These are phyloP conservation scores for Smallanthus sonchifolius DNA, from an alignment of 129 eudicot species.

Conservation along the genomic window DNA sequence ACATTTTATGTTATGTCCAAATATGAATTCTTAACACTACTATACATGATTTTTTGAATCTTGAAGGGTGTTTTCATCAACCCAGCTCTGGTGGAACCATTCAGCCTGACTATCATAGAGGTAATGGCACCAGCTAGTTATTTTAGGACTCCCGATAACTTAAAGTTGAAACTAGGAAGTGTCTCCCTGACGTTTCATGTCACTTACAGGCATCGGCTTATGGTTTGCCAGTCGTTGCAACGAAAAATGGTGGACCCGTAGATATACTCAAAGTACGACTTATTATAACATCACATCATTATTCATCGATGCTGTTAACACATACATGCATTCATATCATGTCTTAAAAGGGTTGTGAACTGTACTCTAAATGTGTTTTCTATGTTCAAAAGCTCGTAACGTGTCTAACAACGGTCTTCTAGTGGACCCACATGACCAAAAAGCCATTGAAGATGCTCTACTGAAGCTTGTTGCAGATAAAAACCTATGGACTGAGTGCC, in stretches of 20 bases:
- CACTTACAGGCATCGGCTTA: slow-evolving; percentile 75
- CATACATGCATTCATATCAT: background rate
- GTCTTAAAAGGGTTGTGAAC: background rate
- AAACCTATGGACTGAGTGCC: slow-evolving; percentile 76
- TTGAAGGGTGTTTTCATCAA: slow-evolving; percentile 83
- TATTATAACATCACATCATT: background rate
- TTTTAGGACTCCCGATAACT: background rate
- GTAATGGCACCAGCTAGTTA: slow-evolving; percentile 25
- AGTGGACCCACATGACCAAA: slow-evolving; percentile 85
- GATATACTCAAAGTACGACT: slow-evolving; percentile 66
- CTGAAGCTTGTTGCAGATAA: slow-evolving; percentile 75
- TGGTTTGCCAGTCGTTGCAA: slow-evolving; percentile 81
- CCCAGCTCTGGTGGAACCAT: slow-evolving; percentile 88
- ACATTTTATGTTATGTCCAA: background rate
- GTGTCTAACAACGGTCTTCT: slow-evolving; percentile 56
- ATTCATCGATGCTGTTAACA: background rate
- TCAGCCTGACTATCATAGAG: slow-evolving; percentile 77
- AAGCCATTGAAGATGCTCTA: slow-evolving; percentile 79
- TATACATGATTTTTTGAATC: slow-evolving; percentile 27
- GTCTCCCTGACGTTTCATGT: slow-evolving; percentile 4
- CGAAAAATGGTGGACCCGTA: slow-evolving; percentile 79
- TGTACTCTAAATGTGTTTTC: background rate
- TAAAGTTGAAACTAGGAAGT: background rate
- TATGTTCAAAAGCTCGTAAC: background rate
- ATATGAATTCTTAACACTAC: background rate